Evolutionary conservation across 257 asterid species (phyloP).

Genomic region (Solanum pimpinellifolium): DNA sequence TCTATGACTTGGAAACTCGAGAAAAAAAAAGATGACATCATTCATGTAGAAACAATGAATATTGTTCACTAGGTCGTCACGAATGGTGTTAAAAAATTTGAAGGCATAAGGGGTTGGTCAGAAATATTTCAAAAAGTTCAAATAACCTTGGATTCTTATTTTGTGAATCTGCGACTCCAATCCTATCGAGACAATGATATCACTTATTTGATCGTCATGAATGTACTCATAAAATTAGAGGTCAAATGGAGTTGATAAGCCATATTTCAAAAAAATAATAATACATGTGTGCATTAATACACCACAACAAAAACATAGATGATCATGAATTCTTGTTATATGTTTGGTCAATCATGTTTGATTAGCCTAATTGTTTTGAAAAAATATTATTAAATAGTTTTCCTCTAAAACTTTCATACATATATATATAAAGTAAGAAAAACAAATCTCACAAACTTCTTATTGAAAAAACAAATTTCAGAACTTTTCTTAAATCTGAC

Average conservation of each 20-base stretch:
- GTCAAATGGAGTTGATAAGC: background rate
- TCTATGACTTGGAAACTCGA: background rate
- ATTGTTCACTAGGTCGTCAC: background rate
- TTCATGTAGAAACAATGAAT: background rate
- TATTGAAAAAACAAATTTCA: background rate
- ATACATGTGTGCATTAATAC: background rate
- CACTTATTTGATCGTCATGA: background rate
- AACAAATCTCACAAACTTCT: background rate
- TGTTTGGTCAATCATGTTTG: background rate
- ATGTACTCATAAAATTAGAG: background rate
- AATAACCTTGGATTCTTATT: background rate
- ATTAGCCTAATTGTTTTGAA: background rate
- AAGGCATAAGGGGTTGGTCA: fast-evolving
- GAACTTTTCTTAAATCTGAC: background rate
- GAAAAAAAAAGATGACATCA: background rate
- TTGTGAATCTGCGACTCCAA: no score
- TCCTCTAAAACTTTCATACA: no score
- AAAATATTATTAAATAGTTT: no score
- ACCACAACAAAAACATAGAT: background rate
- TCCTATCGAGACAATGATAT: background rate
- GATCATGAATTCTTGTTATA: background rate
- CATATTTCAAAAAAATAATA: no score
- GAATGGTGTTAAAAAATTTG: fast-evolving
- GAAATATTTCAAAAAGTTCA: no score
- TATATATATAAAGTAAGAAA: background rate